Base-by-base conservation (phyloP, 2,329 filamentous ascomycete species). In the Camillea tinctor region DNA sequence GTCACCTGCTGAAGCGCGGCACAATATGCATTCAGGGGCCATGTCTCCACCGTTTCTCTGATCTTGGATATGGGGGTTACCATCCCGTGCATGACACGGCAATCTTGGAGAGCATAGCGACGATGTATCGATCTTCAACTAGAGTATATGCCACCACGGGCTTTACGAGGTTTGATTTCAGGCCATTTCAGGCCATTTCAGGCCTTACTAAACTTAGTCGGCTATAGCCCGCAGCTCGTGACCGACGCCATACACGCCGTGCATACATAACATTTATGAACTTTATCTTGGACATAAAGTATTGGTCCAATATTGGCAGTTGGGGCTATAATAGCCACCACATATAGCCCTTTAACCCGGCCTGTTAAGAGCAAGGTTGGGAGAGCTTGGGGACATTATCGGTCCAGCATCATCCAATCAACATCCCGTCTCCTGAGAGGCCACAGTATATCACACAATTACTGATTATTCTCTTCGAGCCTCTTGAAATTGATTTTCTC, bases 341-440 rank as follows among this genome's bases (percentile, higher is more conserved):
- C 67, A 74, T 77, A 76, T 75, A 76, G 64, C 65, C 71, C 68
- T 72, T 71, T 72, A 69, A 64, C 67, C 66, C 66, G 66, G 59
- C 65, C 66, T 63, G 63, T 66, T 73, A 72, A 70, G 68, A 61
- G 60, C 68, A 73, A 68, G 71, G 71, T 58, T 58, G 61, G 22
- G 59, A 64, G 57, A 61, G 58, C 64, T 68, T 64, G 67, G 66
- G 66, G 68, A 71, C 75, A 76, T 75, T 68, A 76, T 73, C 71
- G 73, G 64, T 68, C 71, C 67, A 44, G 36, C 69, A 71, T 66
- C 57, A 67, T 66, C 64, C 66, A 69, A 64, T 63, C 61, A 57
- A 65, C 61, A 36, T 54, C 56, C 40, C 62, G 57, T 50, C 55
- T 44, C 36, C 36, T 44, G 36, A 44, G 36, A 44, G 36, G 36